Evolutionary conservation across 2,329 filamentous ascomycete species (phyloP), one percentile per base, ranked within the genome.

Genomic region (Fusarium tuaranense): DNA sequence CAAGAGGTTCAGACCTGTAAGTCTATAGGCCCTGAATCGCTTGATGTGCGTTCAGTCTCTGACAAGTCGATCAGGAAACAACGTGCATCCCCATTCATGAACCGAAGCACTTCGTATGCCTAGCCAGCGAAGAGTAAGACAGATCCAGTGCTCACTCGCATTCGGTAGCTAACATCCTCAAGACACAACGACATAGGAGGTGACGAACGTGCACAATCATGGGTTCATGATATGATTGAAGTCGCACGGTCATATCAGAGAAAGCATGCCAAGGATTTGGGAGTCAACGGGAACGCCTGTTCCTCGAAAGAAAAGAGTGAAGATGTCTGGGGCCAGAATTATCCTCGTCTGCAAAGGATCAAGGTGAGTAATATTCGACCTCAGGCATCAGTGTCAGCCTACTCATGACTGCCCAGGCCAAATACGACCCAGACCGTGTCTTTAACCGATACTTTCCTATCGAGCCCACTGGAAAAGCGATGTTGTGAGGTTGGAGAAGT

Each of bases 311-410:
- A 58, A 7, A 25, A 58, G 9, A 38, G 32, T 22, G 14, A 38
- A 58, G n/a, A 58, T 25, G 32, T 58, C 55, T 58, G 55, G 55
- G 55, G 55, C 7, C 14, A 58, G 7, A 39, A 38, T 38, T 38
- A 36, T 22, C 53, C 14, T 38, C n/a, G 53, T 5, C 13, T 58
- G 20, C 53, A 38, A 14, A 34, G 53, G 5, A 36, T 58, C 55
- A 58, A 58, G 55, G 55, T 27, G 3, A 12, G 20, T 1, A 2
- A 0, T 1, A 20, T 22, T 18, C 1, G 4, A 20, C 1, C 2
- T 6, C 30, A 22, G 1, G 27, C 27, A 27, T 27, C 27, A 27
- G n/a, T 4, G 2, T 5, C 6, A 27, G 7, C 5, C 32, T 58
- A 25, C 38, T 20, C 2, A 13, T 1, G n/a, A 3, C 2, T 0